Evolutionary conservation across 495 filamentous ascomycete species (phyloP), one percentile per base, ranked within the genome.

Genomic region (Podospora appendiculata): DNA sequence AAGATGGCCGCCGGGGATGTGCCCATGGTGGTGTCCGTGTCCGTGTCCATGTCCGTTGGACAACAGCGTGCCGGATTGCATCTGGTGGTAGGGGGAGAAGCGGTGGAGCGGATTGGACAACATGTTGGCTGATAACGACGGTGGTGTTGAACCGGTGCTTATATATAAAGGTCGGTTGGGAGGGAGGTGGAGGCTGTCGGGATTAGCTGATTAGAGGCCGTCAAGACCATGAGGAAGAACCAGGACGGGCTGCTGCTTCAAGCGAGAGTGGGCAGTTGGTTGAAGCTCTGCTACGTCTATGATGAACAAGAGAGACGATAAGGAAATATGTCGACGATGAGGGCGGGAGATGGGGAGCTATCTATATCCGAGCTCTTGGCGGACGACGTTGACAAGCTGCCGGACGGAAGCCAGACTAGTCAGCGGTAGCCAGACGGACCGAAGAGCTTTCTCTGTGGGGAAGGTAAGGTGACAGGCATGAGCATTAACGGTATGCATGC

Each of bases 61-160:
- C 46, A 82, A 58, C 39, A 81, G 69, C 43, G 73, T 70, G 63
- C 64, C 75, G 51, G 73, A 75, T 45, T 79, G 78, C 59, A 82
- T 67, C 58, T 70, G 68, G 59, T 80, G 76, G 60, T 79, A 81
- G 52, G 75, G 70, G 32, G 77, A 78, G 56, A 78, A 80, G 48
- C 77, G 75, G 59, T 79, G 78, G n/a, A 81, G 75, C 49, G 78
- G 78, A 58, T 80, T 81, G 40, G 77, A 80, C 64, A 81, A 67
- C 78, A 81, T 81, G 53, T 69, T 77, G 63, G 32, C 50, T 44
- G 53, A 54, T 14, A 2, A 17, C 32, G 51, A 16, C 25, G 32
- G 12, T 42, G 48, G 14, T 32, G 41, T 32, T 53, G 36, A 33
- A 25, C 25, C 14, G 7, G n/a, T 35, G 44, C 45, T n/a, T 40